These are phyloP conservation scores for Colletotrichum shisoi DNA, from an alignment of 2,329 filamentous ascomycete genomes.

Conservation along the genomic window DNA sequence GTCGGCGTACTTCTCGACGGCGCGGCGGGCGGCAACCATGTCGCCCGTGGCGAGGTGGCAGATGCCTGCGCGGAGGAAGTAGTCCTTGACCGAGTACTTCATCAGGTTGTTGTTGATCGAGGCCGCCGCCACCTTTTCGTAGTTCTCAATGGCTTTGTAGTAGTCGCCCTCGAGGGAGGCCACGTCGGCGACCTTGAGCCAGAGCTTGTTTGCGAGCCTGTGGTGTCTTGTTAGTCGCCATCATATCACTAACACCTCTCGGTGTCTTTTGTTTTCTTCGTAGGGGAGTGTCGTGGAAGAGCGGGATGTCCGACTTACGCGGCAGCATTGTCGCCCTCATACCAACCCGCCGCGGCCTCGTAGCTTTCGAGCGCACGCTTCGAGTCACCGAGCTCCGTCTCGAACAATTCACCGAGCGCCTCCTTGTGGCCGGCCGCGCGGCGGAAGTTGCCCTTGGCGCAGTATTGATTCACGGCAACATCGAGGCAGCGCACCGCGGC, in stretches of 20 bases:
- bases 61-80: slow-evolving; percentile 91
- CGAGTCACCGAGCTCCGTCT: slow-evolving; percentile 79
- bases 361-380: slow-evolving; percentile 83
- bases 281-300: not conserved
- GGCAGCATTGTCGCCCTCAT: slow-evolving; percentile 83
- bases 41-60: slow-evolving; percentile 82
- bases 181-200: slow-evolving; percentile 89
- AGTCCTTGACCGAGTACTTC: slow-evolving; percentile 94
- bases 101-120: slow-evolving; percentile 90
- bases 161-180: slow-evolving; percentile 84
- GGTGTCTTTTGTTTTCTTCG: not conserved
- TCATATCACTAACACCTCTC: not conserved
- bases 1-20: slow-evolving; percentile 82
- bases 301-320: slow-evolving; percentile 66
- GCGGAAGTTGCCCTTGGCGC: slow-evolving; percentile 86
- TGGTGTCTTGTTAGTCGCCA: not conserved
- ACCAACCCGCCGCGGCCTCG: slow-evolving; percentile 87
- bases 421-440: slow-evolving; percentile 91
- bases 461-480: slow-evolving; percentile 84
- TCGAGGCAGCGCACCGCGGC: slow-evolving; percentile 83
- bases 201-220: slow-evolving; percentile 91
- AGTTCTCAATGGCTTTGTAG: slow-evolving; percentile 80
- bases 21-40: slow-evolving; percentile 78
- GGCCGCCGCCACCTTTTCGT: slow-evolving; percentile 80
- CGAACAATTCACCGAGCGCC: slow-evolving; percentile 84